A percentile compares a stretch with the other conserved stretches of the same genome.
Evolutionary conservation across 23 red algal genomes (phyloP).

Genomic region (Cyanidioschyzon merolae): DNA sequence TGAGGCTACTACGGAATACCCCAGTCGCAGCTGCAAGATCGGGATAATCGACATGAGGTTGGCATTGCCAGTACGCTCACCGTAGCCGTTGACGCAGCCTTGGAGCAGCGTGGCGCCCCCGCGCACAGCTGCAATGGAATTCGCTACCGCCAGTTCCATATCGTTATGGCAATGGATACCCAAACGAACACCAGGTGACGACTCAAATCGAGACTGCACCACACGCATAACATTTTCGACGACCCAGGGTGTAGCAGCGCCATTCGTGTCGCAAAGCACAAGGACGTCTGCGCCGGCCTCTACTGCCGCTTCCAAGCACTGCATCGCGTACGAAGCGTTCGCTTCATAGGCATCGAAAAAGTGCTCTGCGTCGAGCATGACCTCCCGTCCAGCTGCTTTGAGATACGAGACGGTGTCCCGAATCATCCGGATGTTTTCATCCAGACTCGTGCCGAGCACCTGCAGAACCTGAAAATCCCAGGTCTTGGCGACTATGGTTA

Average conservation of each 20-base stretch:
- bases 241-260: constrained; percentile 74
- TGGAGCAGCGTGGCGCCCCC: constrained; percentile 72
- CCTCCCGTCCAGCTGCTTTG: constrained; percentile 36
- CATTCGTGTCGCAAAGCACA: constrained; percentile 98
- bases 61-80: constrained; percentile 95
- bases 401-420: constrained; percentile 59
- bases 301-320: constrained; percentile 52
- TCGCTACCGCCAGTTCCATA: constrained; percentile 94
- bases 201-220: constrained; percentile 15
- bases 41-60: constrained; percentile 91
- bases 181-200: constrained; percentile 12
- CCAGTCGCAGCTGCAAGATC: constrained; percentile 69
- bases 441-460: constrained; percentile 55
- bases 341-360: constrained; percentile 91
- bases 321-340: constrained; percentile 45
- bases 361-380: constrained; percentile 99
- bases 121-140: constrained; percentile 75
- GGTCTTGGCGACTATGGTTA: constrained; percentile 91
- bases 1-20: constrained; percentile 26
- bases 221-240: constrained; percentile 34
- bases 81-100: constrained; percentile 86
- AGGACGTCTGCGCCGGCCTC: constrained; percentile 65
- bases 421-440: constrained; percentile 95
- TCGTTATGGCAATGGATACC: constrained; percentile 99
- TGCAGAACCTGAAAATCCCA: constrained; percentile 60